These are phyloP conservation scores for Linanthus parryae DNA, from an alignment of 148 eudicot species.

Conservation along the genomic window DNA sequence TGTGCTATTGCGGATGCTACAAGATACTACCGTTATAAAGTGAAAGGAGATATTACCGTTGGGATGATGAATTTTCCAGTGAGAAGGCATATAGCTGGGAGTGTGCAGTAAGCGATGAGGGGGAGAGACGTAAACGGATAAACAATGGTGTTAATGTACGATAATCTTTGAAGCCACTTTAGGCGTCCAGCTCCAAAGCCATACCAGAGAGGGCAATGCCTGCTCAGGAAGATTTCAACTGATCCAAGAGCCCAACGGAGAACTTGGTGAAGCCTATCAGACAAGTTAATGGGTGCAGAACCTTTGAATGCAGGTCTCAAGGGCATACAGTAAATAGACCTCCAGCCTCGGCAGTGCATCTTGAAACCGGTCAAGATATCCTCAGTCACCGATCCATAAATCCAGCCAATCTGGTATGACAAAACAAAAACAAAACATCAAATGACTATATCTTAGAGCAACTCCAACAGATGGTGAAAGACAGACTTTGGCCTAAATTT, in stretches of 20 bases:
- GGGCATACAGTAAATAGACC: slow-evolving; percentile 98
- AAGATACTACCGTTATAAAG: background rate
- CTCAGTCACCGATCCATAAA: slow-evolving; percentile 97
- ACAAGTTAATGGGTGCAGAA: slow-evolving; percentile 95
- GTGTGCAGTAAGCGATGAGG: slow-evolving; percentile 73
- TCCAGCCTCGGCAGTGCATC: slow-evolving; percentile 99
- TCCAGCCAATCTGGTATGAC: slow-evolving; percentile 92
- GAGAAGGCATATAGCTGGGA: slow-evolving; percentile 94
- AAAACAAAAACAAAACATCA: background rate
- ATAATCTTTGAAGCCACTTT: slow-evolving; percentile 90
- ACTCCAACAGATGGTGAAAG: no score
- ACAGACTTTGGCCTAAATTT: no score
- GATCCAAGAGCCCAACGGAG: slow-evolving; percentile 98
- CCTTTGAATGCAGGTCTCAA: slow-evolving; percentile 98
- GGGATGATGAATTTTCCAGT: slow-evolving; percentile 99
- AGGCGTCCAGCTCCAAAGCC: slow-evolving; percentile 96
- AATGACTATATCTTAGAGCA: no score
- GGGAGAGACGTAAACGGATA: slow-evolving; percentile 97
- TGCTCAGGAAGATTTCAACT: slow-evolving; percentile 87
- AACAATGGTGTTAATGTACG: slow-evolving; percentile 91
- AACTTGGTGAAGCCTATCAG: slow-evolving; percentile 95
- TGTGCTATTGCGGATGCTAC: background rate
- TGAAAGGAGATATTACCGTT: slow-evolving; percentile 45
- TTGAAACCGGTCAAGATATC: slow-evolving; percentile 95
- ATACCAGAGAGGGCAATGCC: slow-evolving; percentile 99